Evolutionary conservation across 2,329 filamentous ascomycete species (phyloP), one percentile per base, ranked within the genome.

Genomic region (Lojkania enalia): DNA sequence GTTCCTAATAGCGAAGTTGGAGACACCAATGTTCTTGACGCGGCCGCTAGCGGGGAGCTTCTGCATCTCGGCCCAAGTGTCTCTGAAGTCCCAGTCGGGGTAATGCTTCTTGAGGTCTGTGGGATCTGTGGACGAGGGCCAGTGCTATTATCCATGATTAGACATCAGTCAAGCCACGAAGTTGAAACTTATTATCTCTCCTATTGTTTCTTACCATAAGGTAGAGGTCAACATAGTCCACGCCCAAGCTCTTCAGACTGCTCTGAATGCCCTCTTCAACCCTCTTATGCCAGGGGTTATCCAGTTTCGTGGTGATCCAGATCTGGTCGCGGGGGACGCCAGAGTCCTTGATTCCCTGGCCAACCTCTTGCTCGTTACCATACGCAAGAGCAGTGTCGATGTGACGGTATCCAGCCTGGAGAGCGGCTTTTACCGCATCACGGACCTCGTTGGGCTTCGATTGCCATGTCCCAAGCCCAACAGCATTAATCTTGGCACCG

Each of bases 1-100:
- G 72, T 94, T 88, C 70, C 76, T 82, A 67, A 91, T 88, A 52
- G 79, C 86, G 69, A 95, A 94, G 79, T 95, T 95, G 70, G 87
- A 64, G 45, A 94, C 86, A 59, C 88, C 88, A 66, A 92, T 90
- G 75, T 88, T 89, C 71, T 79, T 81, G 39, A 87, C 87, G 71
- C 89, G 88, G 67, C 85, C 84, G 33, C 80, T 83, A 9, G 71
- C 80, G 18, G 82, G 73, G 35, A 89, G 75, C 76, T 86, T 86
- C 72, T 87, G 82, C 77, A 88, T 76, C 74, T 85, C 84, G 49
- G 77, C 74, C 80, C 80, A 95, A 19, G 89, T 94, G 71, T 94
- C 84, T 59, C 87, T 77, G 71, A 88, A 92, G 74, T 89, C 80
- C 88, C 88, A 92, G 74, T 90, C 87, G 21, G 81, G 76, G 52